Base-by-base conservation (phyloP, 345 rosid species). In the Anastatica hierochuntica region DNA sequence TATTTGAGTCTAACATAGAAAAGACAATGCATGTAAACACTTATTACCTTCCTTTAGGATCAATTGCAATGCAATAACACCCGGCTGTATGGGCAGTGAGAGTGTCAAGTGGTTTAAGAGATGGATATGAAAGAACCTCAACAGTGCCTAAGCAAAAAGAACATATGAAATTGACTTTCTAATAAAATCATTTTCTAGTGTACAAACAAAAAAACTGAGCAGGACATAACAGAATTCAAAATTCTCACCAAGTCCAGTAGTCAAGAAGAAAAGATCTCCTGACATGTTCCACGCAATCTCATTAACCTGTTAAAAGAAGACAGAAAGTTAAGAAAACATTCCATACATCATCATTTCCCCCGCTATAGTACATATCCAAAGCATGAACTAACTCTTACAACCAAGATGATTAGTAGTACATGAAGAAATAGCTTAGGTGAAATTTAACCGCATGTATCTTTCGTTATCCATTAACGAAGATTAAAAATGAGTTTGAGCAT, bases 241-340 rank as follows among this genome's bases (percentile, higher is more conserved):
- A 58, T 61, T 49, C 78, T 72, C 60, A 88, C 97, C 98, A 71
- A 81, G 83, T 63, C 97, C 97, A 41, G 97, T 92, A 1, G 96
- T 92, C 77, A 92, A 70, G 77, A 92, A 80, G 82, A 88, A 88
- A 73, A 78, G 76, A 68, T 88, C 95, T 66, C 99, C 95, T 7
- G 94, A 76, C 80, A 76, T 85, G 75, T 92, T 77, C 99, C 99
- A 92, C 45, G 98, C 94, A 69, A 92, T 92, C 74, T 92, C 99
- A 72, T 92, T 92, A 14, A 92, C 99, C 97, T 92, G 66, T 57
- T 52, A 49, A 26, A 60, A 57, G 43, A 48, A 49, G 23, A n/a
- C n/a, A 29, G 7, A 33, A 55, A 45, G 17, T 15, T 49, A 51
- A 43, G 34, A 14, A 15, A 54, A 53, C 11, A 9, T 30, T n/a